Evolutionary conservation across 257 asterid genomes (phyloP).

Genomic region (Orobanche coerulescens): DNA sequence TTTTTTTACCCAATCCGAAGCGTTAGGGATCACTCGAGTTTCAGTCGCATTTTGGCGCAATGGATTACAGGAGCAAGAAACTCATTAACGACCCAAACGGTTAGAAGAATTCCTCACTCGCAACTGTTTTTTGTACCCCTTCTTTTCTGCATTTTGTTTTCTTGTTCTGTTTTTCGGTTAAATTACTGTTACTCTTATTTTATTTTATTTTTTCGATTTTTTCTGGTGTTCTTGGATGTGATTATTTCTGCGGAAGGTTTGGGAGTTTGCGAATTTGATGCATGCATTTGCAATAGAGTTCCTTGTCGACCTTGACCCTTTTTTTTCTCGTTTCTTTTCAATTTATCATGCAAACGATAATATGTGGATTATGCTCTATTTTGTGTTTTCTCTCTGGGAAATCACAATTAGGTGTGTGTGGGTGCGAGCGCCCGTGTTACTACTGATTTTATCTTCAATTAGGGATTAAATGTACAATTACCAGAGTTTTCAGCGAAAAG

Average conservation of each 20-base stretch:
- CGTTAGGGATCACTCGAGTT: constrained; percentile 27
- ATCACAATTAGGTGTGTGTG: neutral
- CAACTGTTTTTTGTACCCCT: neutral
- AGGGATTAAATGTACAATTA: neutral
- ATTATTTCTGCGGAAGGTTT: neutral
- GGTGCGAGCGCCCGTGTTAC: neutral
- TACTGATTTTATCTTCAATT: constrained; percentile 5
- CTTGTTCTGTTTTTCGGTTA: constrained; percentile 2
- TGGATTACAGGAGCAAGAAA: constrained; percentile 75
- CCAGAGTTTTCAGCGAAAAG: neutral
- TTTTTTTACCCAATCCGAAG: constrained; percentile 23
- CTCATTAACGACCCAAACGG: constrained; percentile 93
- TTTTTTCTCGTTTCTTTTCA: neutral
- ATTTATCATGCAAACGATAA: neutral
- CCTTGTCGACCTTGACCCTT: constrained; percentile 19
- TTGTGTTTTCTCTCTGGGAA: constrained; percentile 1
- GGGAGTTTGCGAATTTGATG: constrained; percentile 22
- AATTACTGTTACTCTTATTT: neutral
- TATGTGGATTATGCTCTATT: constrained; percentile 18
- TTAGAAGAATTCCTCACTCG: constrained; percentile 20
- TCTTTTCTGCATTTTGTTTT: constrained; percentile 20
- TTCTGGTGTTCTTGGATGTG: neutral
- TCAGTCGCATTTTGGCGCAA: constrained; percentile 21
- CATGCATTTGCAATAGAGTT: constrained; percentile 27
- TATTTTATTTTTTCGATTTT: no score